Conservation (phyloP, 768 basidiomycete species). For the Kondoa subrosea region DNA sequence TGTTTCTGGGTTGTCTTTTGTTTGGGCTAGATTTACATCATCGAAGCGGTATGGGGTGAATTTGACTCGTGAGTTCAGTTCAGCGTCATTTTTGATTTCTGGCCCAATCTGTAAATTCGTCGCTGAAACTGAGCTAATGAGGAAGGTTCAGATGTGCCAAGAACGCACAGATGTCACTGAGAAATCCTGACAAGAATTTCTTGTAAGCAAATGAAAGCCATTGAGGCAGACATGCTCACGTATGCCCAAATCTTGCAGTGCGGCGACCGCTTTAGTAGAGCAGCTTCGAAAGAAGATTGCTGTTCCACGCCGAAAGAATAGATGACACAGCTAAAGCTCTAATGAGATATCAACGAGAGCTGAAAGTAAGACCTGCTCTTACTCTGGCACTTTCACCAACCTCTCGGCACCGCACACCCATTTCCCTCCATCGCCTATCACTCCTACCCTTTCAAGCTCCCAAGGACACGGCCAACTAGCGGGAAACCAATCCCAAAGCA, state of each 20-base stretch:
- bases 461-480: not conserved
- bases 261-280: not conserved
- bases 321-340: too few relatives aligned
- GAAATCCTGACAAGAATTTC: too few relatives aligned
- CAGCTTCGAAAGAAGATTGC: constrained; percentile 6
- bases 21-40: not conserved
- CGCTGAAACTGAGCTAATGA: too few relatives aligned
- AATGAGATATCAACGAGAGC: too few relatives aligned
- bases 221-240: too few relatives aligned
- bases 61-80: not conserved
- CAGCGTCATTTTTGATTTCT: not conserved
- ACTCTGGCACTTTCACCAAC: not conserved
- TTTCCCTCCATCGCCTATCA: not conserved
- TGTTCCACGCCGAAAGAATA: constrained; percentile 9
- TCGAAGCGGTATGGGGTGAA: constrained; percentile 4
- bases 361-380: too few relatives aligned
- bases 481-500: not conserved
- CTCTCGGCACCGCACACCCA: constrained; percentile 1
- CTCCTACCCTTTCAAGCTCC: not conserved
- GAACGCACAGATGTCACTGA: too few relatives aligned
- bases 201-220: too few relatives aligned
- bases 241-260: not conserved
- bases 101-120: constrained; percentile 3
- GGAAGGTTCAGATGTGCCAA: too few relatives aligned
- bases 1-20: not conserved